These are phyloP conservation scores for Desmodesmus armatus DNA, from an alignment of 139 green algal species.

Conservation along the genomic window DNA sequence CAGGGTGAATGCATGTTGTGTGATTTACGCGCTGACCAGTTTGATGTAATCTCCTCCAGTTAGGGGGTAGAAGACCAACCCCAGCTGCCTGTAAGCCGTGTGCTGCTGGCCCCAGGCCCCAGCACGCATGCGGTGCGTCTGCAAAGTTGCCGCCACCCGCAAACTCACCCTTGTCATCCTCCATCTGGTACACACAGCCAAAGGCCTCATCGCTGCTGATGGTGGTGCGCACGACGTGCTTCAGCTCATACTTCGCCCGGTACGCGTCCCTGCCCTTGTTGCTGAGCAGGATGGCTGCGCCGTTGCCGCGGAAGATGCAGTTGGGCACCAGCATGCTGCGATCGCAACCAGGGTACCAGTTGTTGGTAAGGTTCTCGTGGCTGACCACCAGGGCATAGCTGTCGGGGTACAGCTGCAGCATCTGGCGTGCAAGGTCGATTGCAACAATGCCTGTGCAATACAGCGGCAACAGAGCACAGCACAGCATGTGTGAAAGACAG, in stretches of 20 bases:
- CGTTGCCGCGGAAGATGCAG: conserved; percentile 96
- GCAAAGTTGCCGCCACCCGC: background rate
- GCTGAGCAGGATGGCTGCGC: conserved; percentile 93
- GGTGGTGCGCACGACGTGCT: conserved; percentile 56
- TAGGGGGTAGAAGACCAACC: background rate
- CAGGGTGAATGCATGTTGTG: too few species aligned
- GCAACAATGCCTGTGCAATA: conserved; percentile 70
- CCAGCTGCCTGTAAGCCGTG: background rate
- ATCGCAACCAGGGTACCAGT: conserved; percentile 92
- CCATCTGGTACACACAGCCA: conserved; percentile 55
- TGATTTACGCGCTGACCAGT: too few species aligned
- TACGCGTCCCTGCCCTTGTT: conserved; percentile 81
- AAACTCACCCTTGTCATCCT: conserved; percentile 49
- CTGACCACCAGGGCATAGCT: conserved; percentile 87
- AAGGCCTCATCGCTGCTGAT: conserved; percentile 54
- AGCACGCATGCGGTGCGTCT: background rate
- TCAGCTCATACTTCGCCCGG: conserved; percentile 68
- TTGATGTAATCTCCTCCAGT: too few species aligned
- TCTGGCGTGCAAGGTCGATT: conserved; percentile 76
- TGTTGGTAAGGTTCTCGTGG: conserved; percentile 98
- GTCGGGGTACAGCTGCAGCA: conserved; percentile 74
- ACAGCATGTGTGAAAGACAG: too few species aligned
- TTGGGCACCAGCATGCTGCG: conserved; percentile 98
- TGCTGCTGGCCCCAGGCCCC: background rate
- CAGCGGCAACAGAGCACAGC: background rate